phyloP scores from a whole-genome alignment of 2,329 filamentous ascomycete genomes.

The Calonectria naviculata region DNA sequence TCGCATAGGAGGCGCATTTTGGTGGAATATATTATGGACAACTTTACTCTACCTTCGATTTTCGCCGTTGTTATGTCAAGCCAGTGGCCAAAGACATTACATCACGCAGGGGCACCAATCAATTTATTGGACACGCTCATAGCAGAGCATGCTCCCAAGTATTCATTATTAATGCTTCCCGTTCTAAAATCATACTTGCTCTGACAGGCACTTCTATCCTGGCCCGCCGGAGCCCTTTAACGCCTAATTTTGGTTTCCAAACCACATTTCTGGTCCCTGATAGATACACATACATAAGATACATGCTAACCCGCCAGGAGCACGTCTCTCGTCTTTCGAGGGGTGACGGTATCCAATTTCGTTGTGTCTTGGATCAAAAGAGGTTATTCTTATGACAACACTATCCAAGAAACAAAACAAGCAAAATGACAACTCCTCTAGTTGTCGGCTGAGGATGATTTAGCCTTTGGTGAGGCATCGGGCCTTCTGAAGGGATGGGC shows the following conservation, averaged over 20 bases:
- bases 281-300: conserved; percentile 14
- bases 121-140: background rate
- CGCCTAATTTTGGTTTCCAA: conserved; percentile 9
- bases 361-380: conserved; percentile 2
- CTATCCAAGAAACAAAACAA: background rate
- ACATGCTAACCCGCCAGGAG: conserved; percentile 4
- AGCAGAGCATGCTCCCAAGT: background rate
- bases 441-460: background rate
- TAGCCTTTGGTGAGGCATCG: conserved; percentile 18
- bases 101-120: background rate
- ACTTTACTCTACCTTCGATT: too few species aligned
- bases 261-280: conserved; percentile 10
- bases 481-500: conserved; percentile 68
- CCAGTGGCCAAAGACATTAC: background rate
- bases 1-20: too few species aligned
- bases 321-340: background rate
- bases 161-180: conserved; percentile 10
- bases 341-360: background rate
- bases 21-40: too few species aligned
- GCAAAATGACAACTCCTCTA: background rate
- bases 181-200: conserved; percentile 1
- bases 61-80: too few species aligned
- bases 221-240: conserved; percentile 5
- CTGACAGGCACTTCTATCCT: conserved; percentile 6
- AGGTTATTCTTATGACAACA: background rate